Evolutionary conservation across 208 protist species (phyloP).

Genomic region (Trypanosoma boissoni): DNA sequence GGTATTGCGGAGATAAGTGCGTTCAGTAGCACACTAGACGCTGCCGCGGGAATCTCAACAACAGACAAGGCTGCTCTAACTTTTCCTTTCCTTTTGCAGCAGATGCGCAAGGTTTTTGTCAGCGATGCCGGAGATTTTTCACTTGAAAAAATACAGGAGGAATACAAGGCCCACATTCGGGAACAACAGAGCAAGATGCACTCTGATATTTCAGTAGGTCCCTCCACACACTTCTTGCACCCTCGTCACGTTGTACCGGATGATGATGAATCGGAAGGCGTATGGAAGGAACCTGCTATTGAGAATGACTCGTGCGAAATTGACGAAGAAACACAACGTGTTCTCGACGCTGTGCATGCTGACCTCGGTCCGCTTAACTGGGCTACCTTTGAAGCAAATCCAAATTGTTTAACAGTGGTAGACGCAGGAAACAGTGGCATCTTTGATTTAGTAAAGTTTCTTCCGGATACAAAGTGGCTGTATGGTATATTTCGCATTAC

Average conservation of each 20-base stretch:
- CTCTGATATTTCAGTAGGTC: slow-evolving; percentile 13
- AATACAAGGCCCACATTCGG: slow-evolving; percentile 55
- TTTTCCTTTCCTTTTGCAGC: slow-evolving; percentile 58
- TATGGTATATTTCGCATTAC: slow-evolving; percentile 82
- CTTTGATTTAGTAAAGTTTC: slow-evolving; percentile 71
- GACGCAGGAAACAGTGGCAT: slow-evolving; percentile 66
- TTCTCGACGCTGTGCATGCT: slow-evolving; percentile 55
- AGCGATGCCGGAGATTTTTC: slow-evolving; percentile 73
- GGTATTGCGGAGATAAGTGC: slow-evolving; percentile 58
- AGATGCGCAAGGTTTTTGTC: slow-evolving; percentile 72
- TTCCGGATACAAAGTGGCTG: slow-evolving; percentile 69
- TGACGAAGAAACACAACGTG: slow-evolving; percentile 24
- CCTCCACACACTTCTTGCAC: not conserved
- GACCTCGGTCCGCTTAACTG: slow-evolving; percentile 81
- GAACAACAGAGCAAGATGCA: slow-evolving; percentile 64
- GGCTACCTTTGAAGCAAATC: slow-evolving; percentile 64
- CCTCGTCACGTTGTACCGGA: slow-evolving; percentile 17
- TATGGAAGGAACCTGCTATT: not conserved
- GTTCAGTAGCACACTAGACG: slow-evolving; percentile 51
- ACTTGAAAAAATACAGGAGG: slow-evolving; percentile 67
- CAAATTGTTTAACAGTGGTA: slow-evolving; percentile 33
- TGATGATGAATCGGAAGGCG: slow-evolving; percentile 18
- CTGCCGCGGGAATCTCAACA: slow-evolving; percentile 58
- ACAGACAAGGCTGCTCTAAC: slow-evolving; percentile 59
- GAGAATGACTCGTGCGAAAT: slow-evolving; percentile 19